Base-by-base conservation (phyloP, 75 land plant genomes). In the Adiantum capillusveneris region DNA sequence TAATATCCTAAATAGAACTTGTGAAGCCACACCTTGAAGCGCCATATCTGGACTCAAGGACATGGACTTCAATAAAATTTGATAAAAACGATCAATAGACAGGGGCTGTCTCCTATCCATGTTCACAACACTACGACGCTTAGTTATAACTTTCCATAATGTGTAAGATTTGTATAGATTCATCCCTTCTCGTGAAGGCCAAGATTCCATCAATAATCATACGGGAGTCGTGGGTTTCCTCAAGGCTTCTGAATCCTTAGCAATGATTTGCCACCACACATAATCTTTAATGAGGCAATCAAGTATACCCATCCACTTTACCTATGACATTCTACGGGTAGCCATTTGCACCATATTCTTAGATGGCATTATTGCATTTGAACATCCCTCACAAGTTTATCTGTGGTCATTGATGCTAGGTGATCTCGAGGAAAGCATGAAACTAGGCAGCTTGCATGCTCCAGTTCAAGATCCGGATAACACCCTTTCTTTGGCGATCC, bases 41-140 rank as follows among this genome's bases (percentile, higher is more conserved):
- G 61, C 78, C 17, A 39, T 55, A 46, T 46, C 16, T 1, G 34
- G 44, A 12, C 81, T 83, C 0, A 89, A 75, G 13, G 94, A 86
- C 44, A 93, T 70, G 39, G 90, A 77, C 63, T 93, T 92, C 29
- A 75, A 57, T 0, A 93, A 59, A 31, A 93, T 79, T 63, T 93
- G 98, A 54, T 83, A 93, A 62, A 93, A 93, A 2, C 81, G 82
- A 0, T 83, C 81, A 48, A 64, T 72, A n/a, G 51, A 63, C 73
- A 93, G 85, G 43, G 63, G 62, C 57, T 81, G 75, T 29, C 69
- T 57, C 11, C 83, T 79, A 66, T 93, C 98, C 90, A 93, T 89
- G 37, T 85, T 85, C 56, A 89, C 90, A 11, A 96, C 98, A 46
- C 95, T 88, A 44, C 98, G 83, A 24, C 98, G 55, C 77, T 76